A percentile compares a stretch with the other conserved stretches of the same genome.
phyloP scores from a whole-genome alignment of 163 green algal genomes.

The Chloromonas sp. region DNA sequence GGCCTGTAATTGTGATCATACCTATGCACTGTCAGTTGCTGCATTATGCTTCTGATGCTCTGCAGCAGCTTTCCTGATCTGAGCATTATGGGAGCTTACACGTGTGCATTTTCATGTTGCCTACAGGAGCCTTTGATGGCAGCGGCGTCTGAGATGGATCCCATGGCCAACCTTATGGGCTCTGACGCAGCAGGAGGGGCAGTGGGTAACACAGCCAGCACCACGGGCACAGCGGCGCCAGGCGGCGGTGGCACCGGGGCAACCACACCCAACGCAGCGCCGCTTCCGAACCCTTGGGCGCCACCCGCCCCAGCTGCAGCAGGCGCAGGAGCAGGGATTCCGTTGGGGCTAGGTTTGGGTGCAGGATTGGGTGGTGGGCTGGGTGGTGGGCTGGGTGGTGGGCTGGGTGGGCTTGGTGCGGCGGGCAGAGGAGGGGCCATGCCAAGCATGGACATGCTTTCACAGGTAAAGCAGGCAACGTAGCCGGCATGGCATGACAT shows the following conservation, averaged over 20 bases:
- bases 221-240: slow-evolving; percentile 7
- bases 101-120: no score
- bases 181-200: background rate
- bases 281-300: slow-evolving; percentile 95
- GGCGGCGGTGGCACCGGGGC: background rate
- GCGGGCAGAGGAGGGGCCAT: slow-evolving; percentile 31
- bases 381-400: no score
- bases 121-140: slow-evolving; percentile 78
- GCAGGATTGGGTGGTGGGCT: background rate
- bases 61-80: no score
- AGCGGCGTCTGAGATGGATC: slow-evolving; percentile 29
- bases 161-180: slow-evolving; percentile 1
- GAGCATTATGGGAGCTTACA: no score
- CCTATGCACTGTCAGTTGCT: no score
- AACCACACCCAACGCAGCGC: slow-evolving; percentile 65
- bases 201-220: slow-evolving; percentile 3
- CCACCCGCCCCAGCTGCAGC: slow-evolving; percentile 9
- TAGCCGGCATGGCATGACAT: no score
- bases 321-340: slow-evolving; percentile 6
- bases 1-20: no score
- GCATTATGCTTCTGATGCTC: no score
- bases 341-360: slow-evolving; percentile 20
- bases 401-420: slow-evolving; percentile 1
- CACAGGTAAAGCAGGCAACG: no score
- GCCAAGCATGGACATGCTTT: slow-evolving; percentile 23